Percentiles rank a stretch among this genome's conserved stretches.
Evolutionary conservation across 164 flowering plant genomes (phyloP).

Genomic region (Vitis rotundifolia): DNA sequence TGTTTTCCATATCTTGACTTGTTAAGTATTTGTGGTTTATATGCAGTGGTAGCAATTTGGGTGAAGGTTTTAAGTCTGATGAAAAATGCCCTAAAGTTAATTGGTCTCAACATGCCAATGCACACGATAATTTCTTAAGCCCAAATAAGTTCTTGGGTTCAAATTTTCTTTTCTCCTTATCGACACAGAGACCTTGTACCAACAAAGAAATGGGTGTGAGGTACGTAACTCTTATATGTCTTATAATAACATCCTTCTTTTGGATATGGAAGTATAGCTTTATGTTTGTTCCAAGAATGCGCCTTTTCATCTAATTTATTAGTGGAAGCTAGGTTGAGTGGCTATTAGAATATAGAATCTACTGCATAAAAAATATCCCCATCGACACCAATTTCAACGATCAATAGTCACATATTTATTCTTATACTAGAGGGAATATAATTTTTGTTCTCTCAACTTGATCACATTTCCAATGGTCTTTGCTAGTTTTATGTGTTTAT

Average conservation of each 20-base stretch:
- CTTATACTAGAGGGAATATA: neutral
- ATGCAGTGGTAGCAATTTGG: slow-evolving; percentile 30
- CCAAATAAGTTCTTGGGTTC: slow-evolving; percentile 57
- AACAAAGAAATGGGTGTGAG: slow-evolving; percentile 19
- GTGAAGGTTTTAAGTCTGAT: slow-evolving; percentile 18
- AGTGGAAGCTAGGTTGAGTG: no score
- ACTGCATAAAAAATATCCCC: neutral
- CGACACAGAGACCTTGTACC: slow-evolving; percentile 49
- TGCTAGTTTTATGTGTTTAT: no score
- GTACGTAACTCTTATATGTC: no score
- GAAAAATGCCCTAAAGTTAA: slow-evolving; percentile 49
- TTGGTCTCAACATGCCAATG: slow-evolving; percentile 62
- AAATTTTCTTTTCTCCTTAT: slow-evolving; percentile 69
- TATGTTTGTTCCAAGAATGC: no score
- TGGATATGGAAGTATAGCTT: no score
- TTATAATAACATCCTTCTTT: no score
- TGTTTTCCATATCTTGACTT: neutral
- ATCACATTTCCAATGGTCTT: no score
- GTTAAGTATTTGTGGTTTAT: slow-evolving; percentile 6
- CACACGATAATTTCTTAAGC: slow-evolving; percentile 46
- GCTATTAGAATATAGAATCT: neutral
- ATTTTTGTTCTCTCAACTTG: no score
- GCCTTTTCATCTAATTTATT: no score
- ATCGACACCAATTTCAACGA: neutral
- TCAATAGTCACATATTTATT: neutral